phyloP scores from a whole-genome alignment of 148 eudicot species.

The Cornus florida region DNA sequence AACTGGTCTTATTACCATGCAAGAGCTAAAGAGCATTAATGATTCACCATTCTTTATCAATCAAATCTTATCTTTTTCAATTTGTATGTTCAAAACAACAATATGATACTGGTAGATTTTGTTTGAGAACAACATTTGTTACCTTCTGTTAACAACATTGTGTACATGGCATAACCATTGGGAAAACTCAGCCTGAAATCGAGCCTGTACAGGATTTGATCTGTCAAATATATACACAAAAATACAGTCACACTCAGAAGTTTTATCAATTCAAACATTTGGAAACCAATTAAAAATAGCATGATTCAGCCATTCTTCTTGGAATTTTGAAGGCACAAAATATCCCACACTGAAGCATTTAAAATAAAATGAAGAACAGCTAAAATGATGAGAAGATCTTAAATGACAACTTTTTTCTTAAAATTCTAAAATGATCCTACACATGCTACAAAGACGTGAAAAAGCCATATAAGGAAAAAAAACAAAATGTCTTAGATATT shows the following conservation, averaged over 20 bases:
- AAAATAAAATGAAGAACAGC: too few species aligned
- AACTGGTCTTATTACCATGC: background rate
- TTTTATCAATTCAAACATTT: background rate
- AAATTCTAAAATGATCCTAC: background rate
- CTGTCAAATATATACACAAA: constrained; percentile 29
- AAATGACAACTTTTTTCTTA: background rate
- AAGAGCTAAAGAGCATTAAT: background rate
- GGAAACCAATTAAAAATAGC: background rate
- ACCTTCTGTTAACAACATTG: constrained; percentile 96
- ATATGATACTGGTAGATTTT: background rate
- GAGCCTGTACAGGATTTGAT: constrained; percentile 75
- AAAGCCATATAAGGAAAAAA: background rate
- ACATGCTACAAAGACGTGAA: background rate
- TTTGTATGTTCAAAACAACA: background rate
- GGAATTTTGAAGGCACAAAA: background rate
- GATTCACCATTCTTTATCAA: background rate
- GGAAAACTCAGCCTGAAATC: constrained; percentile 82
- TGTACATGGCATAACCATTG: constrained; percentile 86
- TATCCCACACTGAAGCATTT: background rate
- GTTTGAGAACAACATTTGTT: constrained; percentile 6
- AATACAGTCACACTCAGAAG: background rate
- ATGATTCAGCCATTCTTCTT: background rate
- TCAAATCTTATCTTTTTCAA: background rate
- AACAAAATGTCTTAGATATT: background rate
- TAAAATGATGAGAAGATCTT: background rate